Base-by-base conservation (phyloP, 2,329 filamentous ascomycete genomes). In the Aschersonia sp. region DNA sequence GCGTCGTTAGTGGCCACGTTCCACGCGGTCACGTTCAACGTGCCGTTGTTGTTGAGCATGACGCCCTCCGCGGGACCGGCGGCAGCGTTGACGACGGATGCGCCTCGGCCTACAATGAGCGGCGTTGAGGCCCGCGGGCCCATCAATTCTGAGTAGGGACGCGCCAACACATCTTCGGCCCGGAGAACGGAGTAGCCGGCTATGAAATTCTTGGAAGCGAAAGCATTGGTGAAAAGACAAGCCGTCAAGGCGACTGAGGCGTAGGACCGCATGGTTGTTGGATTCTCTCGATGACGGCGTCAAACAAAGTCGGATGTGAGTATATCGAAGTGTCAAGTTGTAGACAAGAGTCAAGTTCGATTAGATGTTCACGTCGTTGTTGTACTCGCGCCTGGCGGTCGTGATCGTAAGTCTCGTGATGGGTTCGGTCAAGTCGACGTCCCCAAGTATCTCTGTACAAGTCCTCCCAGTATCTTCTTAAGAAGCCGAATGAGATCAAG, bases 11-110 rank as follows among this genome's bases (percentile, higher is more conserved):
- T 83, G 42, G 69, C 60, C 4, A 57, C 54, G 51, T 81, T 67
- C 79, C 79, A 84, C 6, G 68, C 63, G 4, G 71, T 71, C 57
- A 73, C 59, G 63, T 81, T 74, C 53, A 74, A 58, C n/a, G 62
- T 64, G 46, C 68, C 69, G 52, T 72, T 62, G 31, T 60, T 52
- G 48, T 65, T 68, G 45, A 70, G 54, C 22, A 59, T 52, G 30
- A 67, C 59, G 37, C 60, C 60, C 6, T 53, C 44, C 11, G 32
- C 8, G n/a, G 14, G 12, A 31, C 11, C 14, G 32, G 11, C 14
- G 22, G 31, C 32, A 8, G 35, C 42, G 8, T 48, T 48, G 35
- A 53, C 49, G 45, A 52, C 52, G 44, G 11, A n/a, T 9, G 8
- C 30, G 5, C 43, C 42, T n/a, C 43, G 42, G 11, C 30, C 30